Evolutionary conservation across 2,329 filamentous ascomycete species (phyloP).

Genomic region (Pseudocercospora ulei): DNA sequence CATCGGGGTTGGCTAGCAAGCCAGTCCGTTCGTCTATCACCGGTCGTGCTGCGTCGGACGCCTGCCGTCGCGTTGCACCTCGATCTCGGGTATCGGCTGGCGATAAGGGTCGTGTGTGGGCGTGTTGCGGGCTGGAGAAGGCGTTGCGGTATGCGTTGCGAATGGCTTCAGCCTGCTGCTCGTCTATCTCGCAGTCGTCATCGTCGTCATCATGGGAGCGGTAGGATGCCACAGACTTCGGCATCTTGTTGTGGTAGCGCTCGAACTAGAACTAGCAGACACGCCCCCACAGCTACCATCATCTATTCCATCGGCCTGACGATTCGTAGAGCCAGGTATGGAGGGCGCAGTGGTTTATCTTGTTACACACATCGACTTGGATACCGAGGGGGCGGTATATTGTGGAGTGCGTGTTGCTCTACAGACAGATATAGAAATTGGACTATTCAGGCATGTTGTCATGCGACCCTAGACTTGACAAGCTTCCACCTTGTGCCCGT

Average conservation of each 20-base stretch:
- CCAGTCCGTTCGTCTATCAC: slow-evolving; percentile 41
- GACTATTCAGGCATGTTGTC: neutral
- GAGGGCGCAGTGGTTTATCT: too few species aligned
- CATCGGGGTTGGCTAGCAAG: slow-evolving; percentile 37
- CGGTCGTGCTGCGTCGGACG: slow-evolving; percentile 30
- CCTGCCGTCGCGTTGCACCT: slow-evolving; percentile 12
- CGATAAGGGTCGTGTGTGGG: slow-evolving; percentile 29
- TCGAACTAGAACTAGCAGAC: too few species aligned
- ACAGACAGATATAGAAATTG: neutral
- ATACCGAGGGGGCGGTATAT: too few species aligned
- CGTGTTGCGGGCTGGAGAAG: slow-evolving; percentile 26
- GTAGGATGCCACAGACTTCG: slow-evolving; percentile 31
- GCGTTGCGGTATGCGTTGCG: slow-evolving; percentile 33
- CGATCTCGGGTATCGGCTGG: slow-evolving; percentile 25
- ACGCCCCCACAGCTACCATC: slow-evolving; percentile 1
- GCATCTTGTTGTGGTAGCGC: slow-evolving; percentile 25
- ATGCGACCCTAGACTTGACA: slow-evolving; percentile 4
- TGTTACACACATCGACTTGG: too few species aligned
- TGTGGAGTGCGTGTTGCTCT: neutral
- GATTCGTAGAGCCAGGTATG: neutral
- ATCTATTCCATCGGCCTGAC: neutral
- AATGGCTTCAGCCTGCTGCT: slow-evolving; percentile 29
- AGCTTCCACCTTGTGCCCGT: slow-evolving; percentile 1
- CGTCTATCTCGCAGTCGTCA: slow-evolving; percentile 29
- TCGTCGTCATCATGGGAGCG: slow-evolving; percentile 30